These are phyloP conservation scores for Pseudocercospora fijiensis DNA, from an alignment of 2,329 filamentous ascomycete species.

Conservation along the genomic window DNA sequence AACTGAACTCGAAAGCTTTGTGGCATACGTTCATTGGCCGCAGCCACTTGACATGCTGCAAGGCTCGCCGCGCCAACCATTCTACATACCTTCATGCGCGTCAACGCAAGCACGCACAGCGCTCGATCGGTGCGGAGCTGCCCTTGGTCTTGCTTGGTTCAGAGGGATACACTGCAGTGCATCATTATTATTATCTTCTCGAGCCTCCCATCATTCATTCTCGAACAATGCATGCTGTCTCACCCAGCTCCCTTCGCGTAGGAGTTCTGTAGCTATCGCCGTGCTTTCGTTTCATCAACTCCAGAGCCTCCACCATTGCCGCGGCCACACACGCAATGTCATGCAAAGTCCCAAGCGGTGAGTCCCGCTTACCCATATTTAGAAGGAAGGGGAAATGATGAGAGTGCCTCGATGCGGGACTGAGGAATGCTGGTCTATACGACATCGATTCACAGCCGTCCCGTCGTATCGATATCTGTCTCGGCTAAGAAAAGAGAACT, in stretches of 20 bases:
- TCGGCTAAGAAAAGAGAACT: neutral
- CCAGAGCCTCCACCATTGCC: slow-evolving; percentile 4
- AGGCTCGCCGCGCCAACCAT: slow-evolving; percentile 20
- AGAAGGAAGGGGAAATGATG: neutral
- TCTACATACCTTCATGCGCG: slow-evolving; percentile 19
- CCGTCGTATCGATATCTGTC: no score
- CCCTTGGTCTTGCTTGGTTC: neutral
- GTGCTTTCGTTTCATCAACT: slow-evolving; percentile 10
- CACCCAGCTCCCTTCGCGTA: slow-evolving; percentile 1
- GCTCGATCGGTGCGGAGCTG: slow-evolving; percentile 20
- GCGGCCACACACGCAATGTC: slow-evolving; percentile 9
- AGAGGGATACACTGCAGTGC: neutral
- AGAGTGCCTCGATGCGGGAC: neutral
- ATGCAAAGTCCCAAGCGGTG: slow-evolving; percentile 15
- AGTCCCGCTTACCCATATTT: slow-evolving; percentile 2
- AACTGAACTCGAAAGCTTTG: slow-evolving; percentile 28
- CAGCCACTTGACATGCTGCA: slow-evolving; percentile 17
- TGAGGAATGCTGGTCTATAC: slow-evolving; percentile 5
- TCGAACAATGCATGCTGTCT: slow-evolving; percentile 9
- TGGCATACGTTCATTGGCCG: slow-evolving; percentile 32
- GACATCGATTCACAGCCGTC: no score
- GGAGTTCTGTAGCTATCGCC: slow-evolving; percentile 10
- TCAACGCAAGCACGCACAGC: slow-evolving; percentile 21
- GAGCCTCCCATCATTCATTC: slow-evolving; percentile 14
- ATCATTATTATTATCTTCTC: no score